Evolutionary conservation across 2,329 filamentous ascomycete species (phyloP).

Genomic region (Cladosporium austrohemisphaericum): DNA sequence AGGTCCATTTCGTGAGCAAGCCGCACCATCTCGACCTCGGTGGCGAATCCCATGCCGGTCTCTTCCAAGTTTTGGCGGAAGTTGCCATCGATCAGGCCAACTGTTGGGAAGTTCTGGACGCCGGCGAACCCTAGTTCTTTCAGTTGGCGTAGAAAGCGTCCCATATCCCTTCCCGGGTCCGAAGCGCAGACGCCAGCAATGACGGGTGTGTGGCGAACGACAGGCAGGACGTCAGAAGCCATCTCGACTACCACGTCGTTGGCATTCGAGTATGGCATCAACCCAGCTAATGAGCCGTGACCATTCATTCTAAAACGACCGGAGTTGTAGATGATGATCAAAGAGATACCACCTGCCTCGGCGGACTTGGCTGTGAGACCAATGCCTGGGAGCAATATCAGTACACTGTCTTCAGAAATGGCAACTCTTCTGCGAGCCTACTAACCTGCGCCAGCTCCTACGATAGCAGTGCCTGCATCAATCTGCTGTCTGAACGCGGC

Average conservation of each 20-base stretch:
- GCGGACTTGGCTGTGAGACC: slow-evolving; percentile 68
- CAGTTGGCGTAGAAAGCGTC: slow-evolving; percentile 57
- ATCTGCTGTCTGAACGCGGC: slow-evolving; percentile 53
- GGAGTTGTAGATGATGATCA: slow-evolving; percentile 71
- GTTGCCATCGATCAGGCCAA: slow-evolving; percentile 65
- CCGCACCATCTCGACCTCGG: slow-evolving; percentile 64
- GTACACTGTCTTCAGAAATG: neutral
- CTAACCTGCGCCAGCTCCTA: slow-evolving; percentile 63
- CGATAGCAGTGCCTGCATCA: slow-evolving; percentile 54
- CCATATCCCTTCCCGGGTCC: slow-evolving; percentile 64
- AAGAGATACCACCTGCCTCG: slow-evolving; percentile 63
- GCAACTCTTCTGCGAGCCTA: neutral
- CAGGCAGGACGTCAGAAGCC: slow-evolving; percentile 63
- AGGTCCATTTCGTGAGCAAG: slow-evolving; percentile 58
- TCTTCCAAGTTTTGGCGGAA: slow-evolving; percentile 67
- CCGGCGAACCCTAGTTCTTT: slow-evolving; percentile 63
- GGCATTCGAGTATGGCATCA: slow-evolving; percentile 69
- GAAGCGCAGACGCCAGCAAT: slow-evolving; percentile 68
- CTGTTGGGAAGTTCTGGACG: slow-evolving; percentile 71
- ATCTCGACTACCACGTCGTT: slow-evolving; percentile 68
- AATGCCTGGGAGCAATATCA: slow-evolving; percentile 47
- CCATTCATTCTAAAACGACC: slow-evolving; percentile 72
- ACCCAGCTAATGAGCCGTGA: slow-evolving; percentile 62
- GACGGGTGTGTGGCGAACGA: slow-evolving; percentile 62
- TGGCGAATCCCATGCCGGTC: slow-evolving; percentile 65